Conservation (phyloP, 225 moss, liverwort and hornwort genomes). For the Pleurozium schreberi region DNA sequence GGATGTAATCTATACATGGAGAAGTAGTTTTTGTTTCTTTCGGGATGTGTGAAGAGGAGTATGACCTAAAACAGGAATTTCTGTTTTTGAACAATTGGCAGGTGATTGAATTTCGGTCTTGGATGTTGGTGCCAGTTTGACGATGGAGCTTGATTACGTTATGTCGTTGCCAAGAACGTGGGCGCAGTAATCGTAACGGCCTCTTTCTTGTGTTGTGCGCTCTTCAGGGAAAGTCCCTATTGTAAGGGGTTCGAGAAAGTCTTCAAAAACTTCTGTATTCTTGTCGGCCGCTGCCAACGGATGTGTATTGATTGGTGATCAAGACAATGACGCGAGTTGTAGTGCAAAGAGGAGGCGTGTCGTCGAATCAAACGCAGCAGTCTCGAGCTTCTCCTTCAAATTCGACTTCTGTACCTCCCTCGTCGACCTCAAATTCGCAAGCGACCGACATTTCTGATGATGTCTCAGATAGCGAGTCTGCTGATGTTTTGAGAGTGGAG, state of each 20-base stretch:
- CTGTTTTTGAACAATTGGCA: not conserved
- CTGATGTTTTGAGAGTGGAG: constrained; percentile 1
- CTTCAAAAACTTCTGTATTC: not conserved
- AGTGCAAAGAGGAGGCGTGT: constrained; percentile 37
- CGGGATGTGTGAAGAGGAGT: not conserved
- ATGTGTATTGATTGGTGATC: not conserved
- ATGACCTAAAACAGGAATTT: not conserved
- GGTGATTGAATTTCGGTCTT: not conserved
- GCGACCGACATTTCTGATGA: constrained; percentile 6
- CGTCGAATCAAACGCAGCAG: constrained; percentile 28
- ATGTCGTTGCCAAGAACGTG: constrained; percentile 13
- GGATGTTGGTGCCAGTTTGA: constrained; percentile 2
- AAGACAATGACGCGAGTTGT: constrained; percentile 46
- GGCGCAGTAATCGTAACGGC: constrained; percentile 8
- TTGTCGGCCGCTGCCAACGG: not conserved
- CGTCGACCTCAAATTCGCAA: constrained; percentile 13
- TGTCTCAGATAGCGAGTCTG: constrained; percentile 2
- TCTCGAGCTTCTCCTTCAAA: constrained; percentile 25
- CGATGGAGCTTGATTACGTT: not conserved
- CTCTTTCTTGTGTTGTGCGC: not conserved
- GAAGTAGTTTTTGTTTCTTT: not conserved
- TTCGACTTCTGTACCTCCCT: constrained; percentile 13
- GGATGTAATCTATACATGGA: not conserved
- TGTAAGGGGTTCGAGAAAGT: not conserved
- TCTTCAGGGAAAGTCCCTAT: not conserved